A percentile compares a stretch with the other conserved stretches of the same genome.
Evolutionary conservation across 345 rosid species (phyloP).

Genomic region (Boechera retrofracta): DNA sequence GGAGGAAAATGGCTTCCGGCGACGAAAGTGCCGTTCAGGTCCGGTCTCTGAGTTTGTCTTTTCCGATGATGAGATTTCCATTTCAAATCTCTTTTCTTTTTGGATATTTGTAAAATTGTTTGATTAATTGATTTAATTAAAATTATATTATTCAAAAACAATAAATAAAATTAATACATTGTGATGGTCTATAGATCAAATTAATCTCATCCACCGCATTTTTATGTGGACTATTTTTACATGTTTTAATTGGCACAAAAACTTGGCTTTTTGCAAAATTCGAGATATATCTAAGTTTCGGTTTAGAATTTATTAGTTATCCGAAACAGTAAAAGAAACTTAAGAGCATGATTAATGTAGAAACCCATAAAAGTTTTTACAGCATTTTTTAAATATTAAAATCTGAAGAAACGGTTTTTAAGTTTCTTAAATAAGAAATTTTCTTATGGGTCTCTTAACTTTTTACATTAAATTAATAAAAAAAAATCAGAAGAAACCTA

Average conservation of each 20-base stretch:
- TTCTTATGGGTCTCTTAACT: too few relatives aligned
- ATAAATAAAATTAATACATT: neutral
- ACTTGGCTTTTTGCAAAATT: neutral
- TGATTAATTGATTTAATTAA: constrained; percentile 18
- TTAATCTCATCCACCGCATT: neutral
- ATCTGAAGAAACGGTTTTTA: too few relatives aligned
- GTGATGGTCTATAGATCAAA: neutral
- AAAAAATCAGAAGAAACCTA: too few relatives aligned
- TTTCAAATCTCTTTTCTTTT: constrained; percentile 14
- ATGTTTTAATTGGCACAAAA: too few relatives aligned
- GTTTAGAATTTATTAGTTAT: neutral
- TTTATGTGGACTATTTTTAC: too few relatives aligned
- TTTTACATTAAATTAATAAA: too few relatives aligned
- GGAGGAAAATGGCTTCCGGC: constrained; percentile 64
- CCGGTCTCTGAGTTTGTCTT: constrained; percentile 49
- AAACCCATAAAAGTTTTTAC: too few relatives aligned
- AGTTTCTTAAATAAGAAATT: too few relatives aligned
- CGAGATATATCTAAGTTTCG: neutral
- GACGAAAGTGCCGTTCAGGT: constrained; percentile 47
- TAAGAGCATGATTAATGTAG: too few relatives aligned
- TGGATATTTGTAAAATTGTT: constrained; percentile 11
- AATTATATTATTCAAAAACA: neutral
- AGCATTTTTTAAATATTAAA: too few relatives aligned
- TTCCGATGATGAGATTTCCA: neutral
- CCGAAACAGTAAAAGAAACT: neutral